Evolutionary conservation across 2,329 filamentous ascomycete species (phyloP).

Genomic region (Diplodia seriata): DNA sequence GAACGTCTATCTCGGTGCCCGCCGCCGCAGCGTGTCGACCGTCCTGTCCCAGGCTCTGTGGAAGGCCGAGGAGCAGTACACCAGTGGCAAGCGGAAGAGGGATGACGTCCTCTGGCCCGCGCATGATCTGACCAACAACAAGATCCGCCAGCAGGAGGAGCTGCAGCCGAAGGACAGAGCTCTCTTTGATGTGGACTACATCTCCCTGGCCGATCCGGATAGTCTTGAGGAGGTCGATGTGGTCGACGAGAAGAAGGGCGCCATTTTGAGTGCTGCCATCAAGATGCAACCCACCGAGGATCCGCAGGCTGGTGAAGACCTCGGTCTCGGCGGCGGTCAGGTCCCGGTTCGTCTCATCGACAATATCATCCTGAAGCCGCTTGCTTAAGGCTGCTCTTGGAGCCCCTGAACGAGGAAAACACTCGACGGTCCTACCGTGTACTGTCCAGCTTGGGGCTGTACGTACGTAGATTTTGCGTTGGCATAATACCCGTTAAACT

Average conservation of each 20-base stretch:
- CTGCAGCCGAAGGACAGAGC: slow-evolving; percentile 68
- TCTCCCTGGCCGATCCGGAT: slow-evolving; percentile 86
- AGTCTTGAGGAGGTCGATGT: slow-evolving; percentile 78
- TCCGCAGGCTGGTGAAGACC: slow-evolving; percentile 72
- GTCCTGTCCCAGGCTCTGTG: slow-evolving; percentile 74
- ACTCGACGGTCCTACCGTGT: background rate
- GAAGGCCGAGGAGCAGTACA: slow-evolving; percentile 73
- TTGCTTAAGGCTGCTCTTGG: background rate
- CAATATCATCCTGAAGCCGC: slow-evolving; percentile 72
- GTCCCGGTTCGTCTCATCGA: slow-evolving; percentile 89
- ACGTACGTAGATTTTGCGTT: background rate
- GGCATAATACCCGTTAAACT: background rate
- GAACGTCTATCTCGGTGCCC: slow-evolving; percentile 87
- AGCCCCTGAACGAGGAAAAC: background rate
- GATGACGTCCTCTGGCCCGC: slow-evolving; percentile 76
- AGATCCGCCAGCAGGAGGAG: slow-evolving; percentile 67
- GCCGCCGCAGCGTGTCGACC: slow-evolving; percentile 73
- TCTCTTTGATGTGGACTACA: slow-evolving; percentile 85
- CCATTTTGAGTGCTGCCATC: slow-evolving; percentile 86
- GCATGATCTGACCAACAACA: slow-evolving; percentile 62
- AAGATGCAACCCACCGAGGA: slow-evolving; percentile 86
- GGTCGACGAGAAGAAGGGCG: slow-evolving; percentile 74
- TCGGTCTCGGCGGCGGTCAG: slow-evolving; percentile 72
- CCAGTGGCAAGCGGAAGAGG: slow-evolving; percentile 61
- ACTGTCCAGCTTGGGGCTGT: background rate